Base-by-base conservation (phyloP, 768 basidiomycete species). In the Pleurotus pulmonarius region DNA sequence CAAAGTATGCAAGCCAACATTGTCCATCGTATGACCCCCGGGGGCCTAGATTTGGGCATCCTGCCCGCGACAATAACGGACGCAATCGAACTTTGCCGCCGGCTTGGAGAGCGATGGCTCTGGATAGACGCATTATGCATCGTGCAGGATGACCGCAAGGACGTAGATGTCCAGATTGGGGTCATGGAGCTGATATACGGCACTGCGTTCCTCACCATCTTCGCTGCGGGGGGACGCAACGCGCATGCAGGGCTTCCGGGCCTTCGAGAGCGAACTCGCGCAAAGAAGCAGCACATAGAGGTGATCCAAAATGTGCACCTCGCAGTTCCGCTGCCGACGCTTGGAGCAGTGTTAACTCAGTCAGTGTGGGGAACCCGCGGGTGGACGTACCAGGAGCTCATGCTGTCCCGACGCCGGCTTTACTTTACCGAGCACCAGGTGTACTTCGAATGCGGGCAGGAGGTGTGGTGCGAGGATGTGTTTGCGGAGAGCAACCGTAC, bases 381-480 rank as follows among this genome's bases (percentile, higher is more conserved):
- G 15, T 20, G 48, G 48, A 49, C 34, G 18, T 49, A 49, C 22
- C 48, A 49, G 13, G 48, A 49, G 26, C 29, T 15, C 29, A 49
- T 49, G 34, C 48, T 49, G 16, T 49, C 48, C 16, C 38, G 29
- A 9, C 48, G 48, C 16, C 48, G 48, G 16, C 48, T 49, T 13
- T 49, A 49, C 26, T 49, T 49, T 16, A 49, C 48, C n/a, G 34
- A 49, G 38, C 15, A 49, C 34, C 48, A 49, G 34, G 48, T 49
- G 29, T 49, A 49, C 26, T 49, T 34, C 26, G 48, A 49, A 37
- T 49, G 34, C 34, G 29, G 26, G 26, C 48, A 4, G 9, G 51
- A 53, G 9, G 51, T 43, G 13, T 41, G 34, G 37, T 11, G 39
- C 11, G 51, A 53, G 20, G 39, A 53, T 41, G 34, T 51, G 15